These are phyloP conservation scores for Diaporthe caulivora DNA, from an alignment of 2,329 filamentous ascomycete genomes.

Conservation along the genomic window DNA sequence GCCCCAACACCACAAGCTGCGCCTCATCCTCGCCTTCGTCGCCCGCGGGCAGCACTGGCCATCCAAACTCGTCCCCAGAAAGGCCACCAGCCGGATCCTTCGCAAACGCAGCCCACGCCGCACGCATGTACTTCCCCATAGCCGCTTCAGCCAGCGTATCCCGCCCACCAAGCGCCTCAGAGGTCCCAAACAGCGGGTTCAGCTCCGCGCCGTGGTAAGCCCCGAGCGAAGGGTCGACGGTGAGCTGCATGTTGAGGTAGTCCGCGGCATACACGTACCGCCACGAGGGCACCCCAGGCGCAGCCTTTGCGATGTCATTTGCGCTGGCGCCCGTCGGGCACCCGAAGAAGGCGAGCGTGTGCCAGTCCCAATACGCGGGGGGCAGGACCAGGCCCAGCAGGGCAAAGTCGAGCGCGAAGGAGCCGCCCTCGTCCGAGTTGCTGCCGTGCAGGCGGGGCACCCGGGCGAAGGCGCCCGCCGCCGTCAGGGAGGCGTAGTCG, in stretches of 20 bases:
- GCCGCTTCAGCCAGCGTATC: conserved; percentile 22
- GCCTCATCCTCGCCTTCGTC: background rate
- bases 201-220: conserved; percentile 26
- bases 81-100: background rate
- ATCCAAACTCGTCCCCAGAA: background rate
- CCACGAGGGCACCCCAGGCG: conserved; percentile 1
- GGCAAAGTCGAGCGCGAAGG: conserved; percentile 18
- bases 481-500: background rate
- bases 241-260: conserved; percentile 21
- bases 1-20: conserved; percentile 4
- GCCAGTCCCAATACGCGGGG: conserved; percentile 14
- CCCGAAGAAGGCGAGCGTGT: conserved; percentile 26
- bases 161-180: background rate
- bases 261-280: conserved; percentile 14
- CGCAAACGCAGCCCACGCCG: conserved; percentile 29
- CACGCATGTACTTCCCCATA: conserved; percentile 6
- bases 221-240: background rate
- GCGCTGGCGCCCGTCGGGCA: conserved; percentile 7
- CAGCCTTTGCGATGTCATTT: background rate
- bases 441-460: conserved; percentile 22
- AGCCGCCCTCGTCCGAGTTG: conserved; percentile 4
- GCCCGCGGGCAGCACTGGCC: background rate
- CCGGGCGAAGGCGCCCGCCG: background rate
- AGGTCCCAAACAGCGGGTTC: conserved; percentile 11
- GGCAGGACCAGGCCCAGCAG: conserved; percentile 10